These are phyloP conservation scores for Sporothrix inflata DNA, from an alignment of 2,329 filamentous ascomycete genomes.

Conservation along the genomic window DNA sequence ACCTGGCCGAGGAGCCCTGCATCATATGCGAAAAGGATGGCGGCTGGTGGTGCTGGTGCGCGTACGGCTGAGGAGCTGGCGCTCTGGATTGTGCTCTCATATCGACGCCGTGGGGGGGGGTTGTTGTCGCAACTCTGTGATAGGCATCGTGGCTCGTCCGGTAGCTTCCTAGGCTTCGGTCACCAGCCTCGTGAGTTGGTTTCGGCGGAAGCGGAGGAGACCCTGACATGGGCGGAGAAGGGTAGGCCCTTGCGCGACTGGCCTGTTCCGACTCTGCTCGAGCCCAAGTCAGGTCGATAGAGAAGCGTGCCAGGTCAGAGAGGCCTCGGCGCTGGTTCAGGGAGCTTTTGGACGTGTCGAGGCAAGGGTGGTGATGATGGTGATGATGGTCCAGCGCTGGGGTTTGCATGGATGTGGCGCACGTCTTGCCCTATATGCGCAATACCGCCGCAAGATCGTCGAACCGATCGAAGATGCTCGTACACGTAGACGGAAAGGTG, in stretches of 20 bases:
- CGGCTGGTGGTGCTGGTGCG: slow-evolving; percentile 23
- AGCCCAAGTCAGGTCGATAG: slow-evolving; percentile 60
- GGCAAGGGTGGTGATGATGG: slow-evolving; percentile 33
- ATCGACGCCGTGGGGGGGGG: slow-evolving; percentile 42
- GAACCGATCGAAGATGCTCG: neutral
- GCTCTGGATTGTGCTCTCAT: slow-evolving; percentile 38
- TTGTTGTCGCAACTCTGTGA: slow-evolving; percentile 45
- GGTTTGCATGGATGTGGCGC: slow-evolving; percentile 57
- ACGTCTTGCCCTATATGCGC: slow-evolving; percentile 19
- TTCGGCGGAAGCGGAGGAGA: slow-evolving; percentile 65
- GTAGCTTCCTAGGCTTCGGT: slow-evolving; percentile 56
- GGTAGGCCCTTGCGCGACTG: slow-evolving; percentile 64
- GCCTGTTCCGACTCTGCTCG: slow-evolving; percentile 57
- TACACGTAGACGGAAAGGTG: neutral
- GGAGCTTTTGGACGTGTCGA: slow-evolving; percentile 50
- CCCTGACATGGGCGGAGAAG: slow-evolving; percentile 75
- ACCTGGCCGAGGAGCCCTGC: slow-evolving; percentile 35
- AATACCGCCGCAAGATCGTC: neutral
- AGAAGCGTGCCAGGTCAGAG: slow-evolving; percentile 58
- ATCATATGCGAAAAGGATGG: slow-evolving; percentile 1
- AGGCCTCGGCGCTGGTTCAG: slow-evolving; percentile 64
- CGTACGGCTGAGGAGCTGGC: neutral
- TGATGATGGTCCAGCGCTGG: slow-evolving; percentile 41
- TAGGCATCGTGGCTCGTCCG: slow-evolving; percentile 56
- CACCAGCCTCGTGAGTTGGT: slow-evolving; percentile 59